Conservation (phyloP, 805 yeast species). For the Lipomyces orientalis region DNA sequence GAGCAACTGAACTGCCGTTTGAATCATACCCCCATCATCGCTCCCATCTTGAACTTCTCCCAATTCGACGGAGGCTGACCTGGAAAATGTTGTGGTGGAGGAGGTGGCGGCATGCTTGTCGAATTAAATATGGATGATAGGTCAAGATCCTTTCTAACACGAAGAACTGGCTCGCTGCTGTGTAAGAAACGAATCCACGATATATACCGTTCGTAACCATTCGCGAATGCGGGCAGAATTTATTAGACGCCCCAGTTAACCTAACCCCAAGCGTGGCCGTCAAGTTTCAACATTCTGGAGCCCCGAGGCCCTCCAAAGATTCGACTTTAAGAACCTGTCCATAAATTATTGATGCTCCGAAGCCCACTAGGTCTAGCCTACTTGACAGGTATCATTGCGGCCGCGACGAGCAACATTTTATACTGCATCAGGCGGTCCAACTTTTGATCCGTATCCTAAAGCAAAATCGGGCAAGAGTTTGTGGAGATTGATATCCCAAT, state of each 20-base stretch:
- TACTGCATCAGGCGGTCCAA: no score
- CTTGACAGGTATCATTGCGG: no score
- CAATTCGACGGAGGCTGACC: conserved; percentile 71
- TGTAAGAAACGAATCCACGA: neutral
- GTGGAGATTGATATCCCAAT: neutral
- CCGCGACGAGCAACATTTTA: no score
- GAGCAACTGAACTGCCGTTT: neutral
- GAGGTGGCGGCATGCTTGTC: conserved; percentile 40
- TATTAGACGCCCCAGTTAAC: neutral
- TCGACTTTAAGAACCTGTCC: no score
- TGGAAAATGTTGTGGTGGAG: conserved; percentile 39
- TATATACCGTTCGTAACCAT: neutral
- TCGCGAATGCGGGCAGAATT: neutral
- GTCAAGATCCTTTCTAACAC: neutral
- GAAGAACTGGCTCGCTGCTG: neutral
- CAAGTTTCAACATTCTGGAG: neutral
- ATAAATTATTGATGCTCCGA: no score
- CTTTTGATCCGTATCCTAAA: neutral
- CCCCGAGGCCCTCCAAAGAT: no score
- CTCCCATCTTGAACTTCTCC: conserved; percentile 98
- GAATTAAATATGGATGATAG: neutral
- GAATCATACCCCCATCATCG: conserved; percentile 81
- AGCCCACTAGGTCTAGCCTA: no score
- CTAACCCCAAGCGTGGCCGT: neutral
- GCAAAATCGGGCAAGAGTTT: neutral